A percentile compares a stretch with the other conserved stretches of the same genome.
Evolutionary conservation across 768 basidiomycete genomes (phyloP).

Genomic region (Auriscalpium orientale): DNA sequence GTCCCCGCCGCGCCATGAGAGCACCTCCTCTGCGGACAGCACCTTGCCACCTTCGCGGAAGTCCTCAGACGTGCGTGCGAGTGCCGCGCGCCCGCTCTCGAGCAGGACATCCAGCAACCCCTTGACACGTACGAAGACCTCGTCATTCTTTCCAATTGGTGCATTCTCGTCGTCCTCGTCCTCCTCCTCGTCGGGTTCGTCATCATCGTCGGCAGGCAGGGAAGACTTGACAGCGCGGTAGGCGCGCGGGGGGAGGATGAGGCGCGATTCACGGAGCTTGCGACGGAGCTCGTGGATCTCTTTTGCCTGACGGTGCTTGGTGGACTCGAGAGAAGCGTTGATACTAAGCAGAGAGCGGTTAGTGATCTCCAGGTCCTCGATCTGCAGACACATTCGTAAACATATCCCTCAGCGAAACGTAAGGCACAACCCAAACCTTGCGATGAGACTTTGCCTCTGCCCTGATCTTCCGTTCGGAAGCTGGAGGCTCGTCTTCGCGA

Average conservation of each 20-base stretch:
- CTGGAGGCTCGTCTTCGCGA: slow-evolving; percentile 9
- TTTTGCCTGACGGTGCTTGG: slow-evolving; percentile 70
- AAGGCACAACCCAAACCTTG: slow-evolving; percentile 45
- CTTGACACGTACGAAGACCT: slow-evolving; percentile 55
- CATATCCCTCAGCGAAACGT: not conserved
- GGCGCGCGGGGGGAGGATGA: slow-evolving; percentile 63
- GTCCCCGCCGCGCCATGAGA: slow-evolving; percentile 42
- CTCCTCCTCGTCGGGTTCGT: slow-evolving; percentile 26
- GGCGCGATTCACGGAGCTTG: slow-evolving; percentile 73
- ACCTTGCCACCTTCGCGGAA: slow-evolving; percentile 43
- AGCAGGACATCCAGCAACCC: slow-evolving; percentile 57
- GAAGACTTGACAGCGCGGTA: slow-evolving; percentile 52
- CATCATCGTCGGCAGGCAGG: slow-evolving; percentile 33
- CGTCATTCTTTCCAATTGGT: slow-evolving; percentile 36
- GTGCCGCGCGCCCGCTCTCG: slow-evolving; percentile 47
- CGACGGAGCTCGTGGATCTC: slow-evolving; percentile 83
- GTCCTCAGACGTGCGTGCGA: slow-evolving; percentile 51
- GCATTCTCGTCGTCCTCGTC: slow-evolving; percentile 34
- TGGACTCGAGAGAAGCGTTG: slow-evolving; percentile 74
- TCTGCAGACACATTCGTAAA: slow-evolving; percentile 37
- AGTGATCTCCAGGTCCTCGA: slow-evolving; percentile 87
- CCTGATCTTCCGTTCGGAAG: slow-evolving; percentile 46
- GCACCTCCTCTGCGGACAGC: slow-evolving; percentile 64
- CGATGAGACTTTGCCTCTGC: slow-evolving; percentile 80
- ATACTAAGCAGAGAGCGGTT: slow-evolving; percentile 81